phyloP scores from a whole-genome alignment of 108 stramenopile species.

The Skeletonema menzelii region DNA sequence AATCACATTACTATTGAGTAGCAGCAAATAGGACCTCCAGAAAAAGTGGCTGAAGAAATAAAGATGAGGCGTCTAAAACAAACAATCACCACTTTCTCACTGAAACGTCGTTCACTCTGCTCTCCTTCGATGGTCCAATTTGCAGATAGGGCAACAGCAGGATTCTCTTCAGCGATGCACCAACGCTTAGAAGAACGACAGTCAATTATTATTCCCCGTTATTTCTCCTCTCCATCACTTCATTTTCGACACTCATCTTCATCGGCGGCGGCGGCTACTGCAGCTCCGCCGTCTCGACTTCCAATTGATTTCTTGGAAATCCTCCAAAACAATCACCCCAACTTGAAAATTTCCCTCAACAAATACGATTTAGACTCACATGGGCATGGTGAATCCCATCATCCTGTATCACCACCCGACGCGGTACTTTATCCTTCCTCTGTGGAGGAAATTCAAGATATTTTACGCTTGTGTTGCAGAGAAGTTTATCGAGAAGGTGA shows the following conservation, averaged over 20 bases:
- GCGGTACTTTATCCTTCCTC: slow-evolving; percentile 71
- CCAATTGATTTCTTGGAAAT: slow-evolving; percentile 31
- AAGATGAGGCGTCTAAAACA: neutral
- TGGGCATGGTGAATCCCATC: slow-evolving; percentile 78
- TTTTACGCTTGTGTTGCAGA: slow-evolving; percentile 63
- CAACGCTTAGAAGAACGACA: too few relatives aligned
- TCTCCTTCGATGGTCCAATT: neutral
- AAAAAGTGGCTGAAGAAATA: neutral
- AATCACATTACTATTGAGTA: too few relatives aligned
- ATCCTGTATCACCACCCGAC: slow-evolving; percentile 68
- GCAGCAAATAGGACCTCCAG: too few relatives aligned
- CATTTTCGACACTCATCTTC: neutral
- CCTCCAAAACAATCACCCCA: slow-evolving; percentile 13
- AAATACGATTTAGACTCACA: slow-evolving; percentile 71
- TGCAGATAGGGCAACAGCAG: neutral
- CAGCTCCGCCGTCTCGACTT: slow-evolving; percentile 3
- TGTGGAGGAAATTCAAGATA: slow-evolving; percentile 71
- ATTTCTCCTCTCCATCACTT: too few relatives aligned
- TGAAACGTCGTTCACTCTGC: neutral
- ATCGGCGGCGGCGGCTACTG: too few relatives aligned
- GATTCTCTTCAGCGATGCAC: neutral
- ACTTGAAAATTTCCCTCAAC: slow-evolving; percentile 54
- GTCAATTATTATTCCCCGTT: too few relatives aligned
- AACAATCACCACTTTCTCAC: neutral
- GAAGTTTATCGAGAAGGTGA: slow-evolving; percentile 17